Base-by-base conservation (phyloP, 352 stramenopile species). In the Pythium graminicola region DNA sequence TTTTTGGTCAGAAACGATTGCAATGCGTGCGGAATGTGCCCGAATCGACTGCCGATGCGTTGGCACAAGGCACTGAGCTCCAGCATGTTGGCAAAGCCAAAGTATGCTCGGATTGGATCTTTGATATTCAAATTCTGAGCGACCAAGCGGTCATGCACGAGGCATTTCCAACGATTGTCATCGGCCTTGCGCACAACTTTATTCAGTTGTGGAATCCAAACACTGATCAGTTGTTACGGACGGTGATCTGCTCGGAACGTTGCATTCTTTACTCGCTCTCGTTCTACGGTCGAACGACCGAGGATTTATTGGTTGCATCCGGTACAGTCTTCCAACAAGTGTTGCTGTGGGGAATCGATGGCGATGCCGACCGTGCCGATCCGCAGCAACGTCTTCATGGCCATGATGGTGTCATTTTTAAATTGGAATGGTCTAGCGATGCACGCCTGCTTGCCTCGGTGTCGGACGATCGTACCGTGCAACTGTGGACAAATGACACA, bases 271-370 rank as follows among this genome's bases (percentile, higher is more conserved):
- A 93, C 57, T 69, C 84, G 33, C 68, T 94, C 6, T 65, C 76
- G 17, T 88, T 94, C 54, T 69, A 92, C 44, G 81, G 84, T n/a
- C 75, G 84, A 23, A 60, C 50, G 3, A 19, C 70, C 11, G 64
- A 77, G 11, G 63, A 82, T 17, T 67, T 95, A 17, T 46, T 89
- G 6, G 77, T 93, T 20, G 84, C 84, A 28, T 85, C 84, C 0
- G 84, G 84, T 19, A 95, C 84, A 0, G 82, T 95, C 4, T 93
- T 91, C 50, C 84, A 93, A 64, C 79, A 92, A 36, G 86, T 95
- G 44, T 58, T 95, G 47, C 50, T 95, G 33, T 95, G 84, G 84
- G 70, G 76, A 46, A 68, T 79, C 55, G 9, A 60, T 20, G n/a
- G 20, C 6, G n/a, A 56, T 4, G 26, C 16, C 4, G 38, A 55